phyloP scores from a whole-genome alignment of 805 yeast genomes.

The Saccharomycopsis schoenii region DNA sequence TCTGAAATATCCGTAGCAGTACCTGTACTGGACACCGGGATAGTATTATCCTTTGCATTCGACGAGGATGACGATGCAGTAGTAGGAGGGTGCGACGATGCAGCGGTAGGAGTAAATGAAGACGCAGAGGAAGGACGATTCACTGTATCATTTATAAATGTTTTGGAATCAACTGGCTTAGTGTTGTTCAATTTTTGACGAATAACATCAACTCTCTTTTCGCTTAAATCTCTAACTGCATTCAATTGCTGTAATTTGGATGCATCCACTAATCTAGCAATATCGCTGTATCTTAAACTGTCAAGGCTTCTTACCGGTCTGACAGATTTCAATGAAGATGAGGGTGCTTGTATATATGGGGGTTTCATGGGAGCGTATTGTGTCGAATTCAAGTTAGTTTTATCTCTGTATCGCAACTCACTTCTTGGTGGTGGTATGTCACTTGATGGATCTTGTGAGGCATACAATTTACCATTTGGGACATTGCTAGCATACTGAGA shows the following conservation, averaged over 20 bases:
- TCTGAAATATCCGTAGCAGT: constrained; percentile 2
- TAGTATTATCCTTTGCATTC: neutral
- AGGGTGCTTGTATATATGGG: neutral
- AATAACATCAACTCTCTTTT: constrained; percentile 12
- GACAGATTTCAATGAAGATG: constrained; percentile 1
- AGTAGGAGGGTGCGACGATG: neutral
- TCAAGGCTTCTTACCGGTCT: constrained; percentile 16
- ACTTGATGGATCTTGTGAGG: neutral
- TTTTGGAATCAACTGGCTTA: neutral
- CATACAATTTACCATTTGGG: neutral
- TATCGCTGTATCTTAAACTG: constrained; percentile 10
- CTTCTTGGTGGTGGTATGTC: neutral
- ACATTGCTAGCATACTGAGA: constrained; percentile 14
- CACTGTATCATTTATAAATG: neutral
- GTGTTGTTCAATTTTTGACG: neutral
- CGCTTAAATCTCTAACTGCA: constrained; percentile 5
- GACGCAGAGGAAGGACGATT: neutral
- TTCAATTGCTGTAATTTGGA: constrained; percentile 15
- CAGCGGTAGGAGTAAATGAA: neutral
- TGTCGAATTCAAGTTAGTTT: neutral
- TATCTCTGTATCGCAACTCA: neutral
- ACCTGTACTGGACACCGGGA: neutral
- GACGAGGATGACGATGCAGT: neutral
- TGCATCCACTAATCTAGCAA: constrained; percentile 13
- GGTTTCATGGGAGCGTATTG: neutral